Base-by-base conservation (phyloP, 306 rosid genomes). In the Canavalia ensiformis region DNA sequence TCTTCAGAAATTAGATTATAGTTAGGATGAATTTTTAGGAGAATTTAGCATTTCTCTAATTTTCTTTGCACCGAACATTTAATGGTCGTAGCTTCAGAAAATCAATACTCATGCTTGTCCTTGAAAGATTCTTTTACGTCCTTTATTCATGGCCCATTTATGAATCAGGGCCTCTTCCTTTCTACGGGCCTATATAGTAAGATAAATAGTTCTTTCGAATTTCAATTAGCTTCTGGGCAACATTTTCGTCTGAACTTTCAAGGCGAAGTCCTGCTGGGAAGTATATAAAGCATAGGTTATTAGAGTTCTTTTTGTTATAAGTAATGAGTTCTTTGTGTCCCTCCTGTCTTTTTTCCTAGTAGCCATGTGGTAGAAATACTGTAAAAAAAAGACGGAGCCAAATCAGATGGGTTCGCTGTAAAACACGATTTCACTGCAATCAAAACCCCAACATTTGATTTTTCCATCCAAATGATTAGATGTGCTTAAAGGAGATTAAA, bases 41-140 rank as follows among this genome's bases (percentile, higher is more conserved):
- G 13, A 46, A 49, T 25, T 76, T 68, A 5, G 13, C 73, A 50
- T 76, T 13, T 50, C 34, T 64, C 4, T 76, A 76, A 50, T 50
- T 60, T 60, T 13, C 46, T 51, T 66, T 84, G 86, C 83, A 72
- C 84, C 87, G 67, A 18, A 85, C 80, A 51, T 79, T 75, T 1
- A 74, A 86, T 77, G 82, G 81, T 71, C 84, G 52, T 83, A 72
- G 73, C 77, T 49, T 66, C 45, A 28, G 66, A 76, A 37, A 78
- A 60, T 64, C 34, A 59, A 34, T 66, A 62, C 83, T 75, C 83
- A 52, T 68, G 68, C 77, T 68, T 68, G 63, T 68, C 63, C 65
- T n/a, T 84, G 50, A 50, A 51, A 37, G 6, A 41, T 57, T 65
- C 45, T 46, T 58, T 54, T 76, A 31, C 67, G 63, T 72, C 57